Evolutionary conservation across 108 stramenopile species (phyloP).

Genomic region (Skeletonema menzelii): DNA sequence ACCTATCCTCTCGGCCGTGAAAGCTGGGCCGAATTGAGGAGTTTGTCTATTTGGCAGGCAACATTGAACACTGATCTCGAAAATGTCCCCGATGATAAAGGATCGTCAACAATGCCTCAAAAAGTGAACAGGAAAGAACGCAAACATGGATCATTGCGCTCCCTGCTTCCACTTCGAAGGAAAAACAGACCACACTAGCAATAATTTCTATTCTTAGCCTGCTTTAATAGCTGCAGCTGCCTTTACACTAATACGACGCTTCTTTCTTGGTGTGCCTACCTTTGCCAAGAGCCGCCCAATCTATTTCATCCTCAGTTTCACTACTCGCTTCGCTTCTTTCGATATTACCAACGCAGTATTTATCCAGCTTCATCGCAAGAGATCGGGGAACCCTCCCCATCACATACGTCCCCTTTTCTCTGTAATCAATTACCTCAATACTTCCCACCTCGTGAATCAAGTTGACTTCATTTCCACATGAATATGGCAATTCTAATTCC

Average conservation of each 20-base stretch:
- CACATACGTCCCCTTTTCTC: conserved; percentile 71
- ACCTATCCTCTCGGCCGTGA: conserved; percentile 39
- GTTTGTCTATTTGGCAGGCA: conserved; percentile 56
- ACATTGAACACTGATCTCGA: background rate
- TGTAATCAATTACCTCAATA: conserved; percentile 82
- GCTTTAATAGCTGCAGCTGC: background rate
- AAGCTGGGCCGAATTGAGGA: conserved; percentile 58
- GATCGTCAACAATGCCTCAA: too few species aligned
- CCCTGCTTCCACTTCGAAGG: background rate
- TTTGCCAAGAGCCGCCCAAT: conserved; percentile 72
- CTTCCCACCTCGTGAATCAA: conserved; percentile 81
- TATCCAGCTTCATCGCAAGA: conserved; percentile 70
- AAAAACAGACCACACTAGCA: background rate
- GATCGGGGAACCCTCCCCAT: conserved; percentile 68
- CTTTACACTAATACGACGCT: background rate
- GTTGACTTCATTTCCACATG: conserved; percentile 78
- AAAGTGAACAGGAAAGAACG: too few species aligned
- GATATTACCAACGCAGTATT: conserved; percentile 42
- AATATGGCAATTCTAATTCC: conserved; percentile 77
- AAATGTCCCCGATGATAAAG: background rate
- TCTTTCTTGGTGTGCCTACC: conserved; percentile 57
- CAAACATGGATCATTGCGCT: too few species aligned
- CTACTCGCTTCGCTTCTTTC: background rate
- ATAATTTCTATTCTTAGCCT: background rate
- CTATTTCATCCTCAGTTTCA: conserved; percentile 52